These are phyloP conservation scores for Russula ochroleuca DNA, from an alignment of 768 basidiomycete species.

Conservation along the genomic window DNA sequence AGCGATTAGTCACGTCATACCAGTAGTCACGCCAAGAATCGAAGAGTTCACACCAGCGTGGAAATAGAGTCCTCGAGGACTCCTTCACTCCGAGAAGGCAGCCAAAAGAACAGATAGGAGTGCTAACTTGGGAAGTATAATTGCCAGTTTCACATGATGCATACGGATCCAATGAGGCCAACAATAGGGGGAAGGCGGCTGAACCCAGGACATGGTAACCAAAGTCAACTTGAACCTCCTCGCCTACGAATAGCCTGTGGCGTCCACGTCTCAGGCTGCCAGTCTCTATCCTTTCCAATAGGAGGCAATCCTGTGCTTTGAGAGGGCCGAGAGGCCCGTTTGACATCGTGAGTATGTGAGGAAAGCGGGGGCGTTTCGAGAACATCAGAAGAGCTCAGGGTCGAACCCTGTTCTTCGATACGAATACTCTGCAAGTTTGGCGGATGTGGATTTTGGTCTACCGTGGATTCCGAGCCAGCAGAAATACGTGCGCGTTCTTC, in stretches of 20 bases:
- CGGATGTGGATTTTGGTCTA: not conserved
- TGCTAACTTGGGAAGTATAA: not conserved
- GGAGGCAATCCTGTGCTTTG: constrained; percentile 2
- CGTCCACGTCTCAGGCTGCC: constrained; percentile 26
- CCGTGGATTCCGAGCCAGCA: not conserved
- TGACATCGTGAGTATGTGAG: not conserved
- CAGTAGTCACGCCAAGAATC: not conserved
- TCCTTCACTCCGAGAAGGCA: not conserved
- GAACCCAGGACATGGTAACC: not conserved
- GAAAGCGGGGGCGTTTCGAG: not conserved
- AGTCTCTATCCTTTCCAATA: constrained; percentile 17
- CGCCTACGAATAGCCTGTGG: constrained; percentile 9
- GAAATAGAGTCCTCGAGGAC: not conserved
- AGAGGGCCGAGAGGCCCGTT: not conserved
- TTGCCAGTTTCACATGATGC: not conserved
- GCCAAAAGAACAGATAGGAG: not conserved
- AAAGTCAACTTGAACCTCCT: constrained; percentile 7
- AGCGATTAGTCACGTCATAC: not conserved
- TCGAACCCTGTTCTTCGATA: not conserved
- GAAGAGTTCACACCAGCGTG: not conserved
- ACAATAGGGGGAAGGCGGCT: not conserved
- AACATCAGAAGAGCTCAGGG: not conserved
- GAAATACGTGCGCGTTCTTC: constrained; percentile 18
- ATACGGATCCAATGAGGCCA: not conserved
- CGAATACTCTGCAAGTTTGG: not conserved